Conservation (phyloP, 2,329 filamentous ascomycete genomes). For the Calonectria pseudoreteaudii region DNA sequence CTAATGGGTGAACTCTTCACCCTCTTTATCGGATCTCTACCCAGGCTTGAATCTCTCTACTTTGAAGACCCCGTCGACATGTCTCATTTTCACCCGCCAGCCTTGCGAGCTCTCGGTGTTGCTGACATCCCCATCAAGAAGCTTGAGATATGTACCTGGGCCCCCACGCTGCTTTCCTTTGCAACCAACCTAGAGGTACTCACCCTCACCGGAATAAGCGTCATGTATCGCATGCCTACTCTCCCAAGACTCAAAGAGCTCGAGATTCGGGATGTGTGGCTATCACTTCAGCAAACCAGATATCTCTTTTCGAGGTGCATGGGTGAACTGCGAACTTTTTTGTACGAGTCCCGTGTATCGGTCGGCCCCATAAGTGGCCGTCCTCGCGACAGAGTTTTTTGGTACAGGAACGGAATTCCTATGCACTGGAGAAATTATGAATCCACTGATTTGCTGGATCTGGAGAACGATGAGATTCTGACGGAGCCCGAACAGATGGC, state of each 20-base stretch:
- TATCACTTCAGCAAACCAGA: neutral
- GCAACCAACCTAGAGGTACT: neutral
- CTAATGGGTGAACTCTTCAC: neutral
- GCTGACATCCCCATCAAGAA: neutral
- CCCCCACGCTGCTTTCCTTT: neutral
- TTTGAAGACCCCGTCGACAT: neutral
- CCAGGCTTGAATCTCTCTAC: neutral
- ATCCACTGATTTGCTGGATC: neutral
- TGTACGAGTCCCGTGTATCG: neutral
- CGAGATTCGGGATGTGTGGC: neutral
- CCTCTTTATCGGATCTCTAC: neutral
- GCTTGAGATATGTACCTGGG: neutral
- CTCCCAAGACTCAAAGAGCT: neutral
- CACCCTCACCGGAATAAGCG: neutral
- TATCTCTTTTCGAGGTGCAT: neutral
- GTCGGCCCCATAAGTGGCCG: neutral
- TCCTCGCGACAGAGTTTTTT: neutral
- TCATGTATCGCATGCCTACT: neutral
- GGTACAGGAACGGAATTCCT: neutral
- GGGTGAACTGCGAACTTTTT: neutral
- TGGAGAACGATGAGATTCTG: neutral
- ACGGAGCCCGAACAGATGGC: neutral
- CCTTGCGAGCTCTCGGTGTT: neutral
- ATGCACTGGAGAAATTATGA: neutral
- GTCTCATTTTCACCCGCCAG: constrained; percentile 2